Evolutionary conservation across 164 flowering plant genomes (phyloP).

Genomic region (Platanus orientalis): DNA sequence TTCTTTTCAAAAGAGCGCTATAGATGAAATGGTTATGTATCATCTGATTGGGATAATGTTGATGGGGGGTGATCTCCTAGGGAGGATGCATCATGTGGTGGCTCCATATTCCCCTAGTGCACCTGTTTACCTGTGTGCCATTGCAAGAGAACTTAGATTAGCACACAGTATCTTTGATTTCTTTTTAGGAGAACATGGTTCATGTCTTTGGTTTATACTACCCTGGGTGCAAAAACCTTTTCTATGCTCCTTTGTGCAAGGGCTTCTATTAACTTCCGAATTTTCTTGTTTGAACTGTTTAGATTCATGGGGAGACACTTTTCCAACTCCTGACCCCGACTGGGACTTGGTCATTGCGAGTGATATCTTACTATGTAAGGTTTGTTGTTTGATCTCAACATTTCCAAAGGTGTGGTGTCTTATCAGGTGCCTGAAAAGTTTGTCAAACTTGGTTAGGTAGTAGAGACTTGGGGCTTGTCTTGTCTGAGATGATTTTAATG

Average conservation of each 20-base stretch:
- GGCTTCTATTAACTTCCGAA: background rate
- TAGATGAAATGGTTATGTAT: background rate
- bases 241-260: background rate
- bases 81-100: too few species aligned
- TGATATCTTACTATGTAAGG: constrained; percentile 87
- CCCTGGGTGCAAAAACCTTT: background rate
- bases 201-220: too few species aligned
- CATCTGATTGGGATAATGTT: background rate
- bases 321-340: constrained; percentile 54
- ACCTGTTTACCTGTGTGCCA: too few species aligned
- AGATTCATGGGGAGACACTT: constrained; percentile 99
- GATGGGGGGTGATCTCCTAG: background rate
- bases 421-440: background rate
- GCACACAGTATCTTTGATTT: too few species aligned
- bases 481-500: background rate
- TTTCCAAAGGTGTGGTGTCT: background rate
- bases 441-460: background rate
- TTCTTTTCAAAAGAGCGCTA: too few species aligned
- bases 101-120: too few species aligned
- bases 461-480: background rate
- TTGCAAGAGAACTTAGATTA: too few species aligned
- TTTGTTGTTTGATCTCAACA: constrained; percentile 14
- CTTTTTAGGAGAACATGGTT: background rate
- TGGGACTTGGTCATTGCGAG: constrained; percentile 95
- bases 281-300: background rate